Percentiles rank a stretch among this genome's conserved stretches.
Conservation (phyloP, 2,329 filamentous ascomycete species). For the Epichloe aotearoae region DNA sequence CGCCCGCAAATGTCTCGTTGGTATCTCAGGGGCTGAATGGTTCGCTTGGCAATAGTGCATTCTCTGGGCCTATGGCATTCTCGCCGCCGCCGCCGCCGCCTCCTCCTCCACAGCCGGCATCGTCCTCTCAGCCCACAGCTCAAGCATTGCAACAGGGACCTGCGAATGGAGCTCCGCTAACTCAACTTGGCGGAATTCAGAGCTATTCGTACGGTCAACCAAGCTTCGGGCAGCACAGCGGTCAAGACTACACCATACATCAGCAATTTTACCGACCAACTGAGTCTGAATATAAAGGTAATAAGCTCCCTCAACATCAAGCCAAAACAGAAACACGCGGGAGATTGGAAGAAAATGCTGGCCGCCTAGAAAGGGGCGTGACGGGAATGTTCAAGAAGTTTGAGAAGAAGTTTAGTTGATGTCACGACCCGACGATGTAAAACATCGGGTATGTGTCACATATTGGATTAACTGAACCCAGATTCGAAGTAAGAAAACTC, state of each 20-base stretch:
- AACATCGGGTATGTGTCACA: too few relatives aligned
- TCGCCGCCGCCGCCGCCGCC: slow-evolving; percentile 22
- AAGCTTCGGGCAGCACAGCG: slow-evolving; percentile 11
- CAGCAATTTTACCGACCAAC: slow-evolving; percentile 58
- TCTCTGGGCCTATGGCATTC: slow-evolving; percentile 31
- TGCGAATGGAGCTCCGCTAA: slow-evolving; percentile 23
- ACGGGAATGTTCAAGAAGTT: slow-evolving; percentile 63
- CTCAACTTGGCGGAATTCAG: slow-evolving; percentile 42
- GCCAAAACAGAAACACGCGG: slow-evolving; percentile 32
- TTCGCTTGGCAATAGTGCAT: slow-evolving; percentile 22
- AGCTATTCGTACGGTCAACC: slow-evolving; percentile 34
- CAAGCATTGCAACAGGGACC: slow-evolving; percentile 19
- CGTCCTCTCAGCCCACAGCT: not conserved
- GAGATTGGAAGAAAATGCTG: slow-evolving; percentile 51
- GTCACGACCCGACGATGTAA: not conserved
- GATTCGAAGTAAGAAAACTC: too few relatives aligned
- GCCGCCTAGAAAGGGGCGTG: slow-evolving; percentile 55
- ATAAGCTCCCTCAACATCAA: slow-evolving; percentile 23
- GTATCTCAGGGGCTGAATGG: slow-evolving; percentile 12
- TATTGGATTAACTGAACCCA: too few relatives aligned
- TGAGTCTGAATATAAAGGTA: slow-evolving; percentile 37
- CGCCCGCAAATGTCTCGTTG: slow-evolving; percentile 29
- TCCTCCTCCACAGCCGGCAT: slow-evolving; percentile 8
- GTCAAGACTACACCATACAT: slow-evolving; percentile 45
- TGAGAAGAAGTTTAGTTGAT: slow-evolving; percentile 57